Evolutionary conservation across 2,329 filamentous ascomycete species (phyloP).

Genomic region (Didymella pinodella): DNA sequence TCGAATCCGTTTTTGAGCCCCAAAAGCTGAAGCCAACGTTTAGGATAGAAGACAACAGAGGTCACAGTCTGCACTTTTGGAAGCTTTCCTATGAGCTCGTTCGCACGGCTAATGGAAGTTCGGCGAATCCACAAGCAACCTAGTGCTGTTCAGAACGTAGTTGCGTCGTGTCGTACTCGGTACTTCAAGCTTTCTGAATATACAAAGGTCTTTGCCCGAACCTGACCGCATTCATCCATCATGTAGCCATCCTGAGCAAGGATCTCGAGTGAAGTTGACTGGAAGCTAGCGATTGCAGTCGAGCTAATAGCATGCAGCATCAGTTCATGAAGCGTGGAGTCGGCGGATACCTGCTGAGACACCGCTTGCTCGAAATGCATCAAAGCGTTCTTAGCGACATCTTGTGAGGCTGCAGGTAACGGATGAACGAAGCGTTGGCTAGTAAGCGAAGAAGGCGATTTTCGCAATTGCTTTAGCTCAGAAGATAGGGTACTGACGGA

Average conservation of each 20-base stretch:
- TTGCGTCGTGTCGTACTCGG: conserved; percentile 9
- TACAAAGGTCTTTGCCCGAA: conserved; percentile 22
- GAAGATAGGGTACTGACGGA: neutral
- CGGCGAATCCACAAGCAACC: conserved; percentile 21
- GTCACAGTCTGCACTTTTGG: conserved; percentile 11
- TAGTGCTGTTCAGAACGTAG: conserved; percentile 13
- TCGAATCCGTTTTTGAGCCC: conserved; percentile 20
- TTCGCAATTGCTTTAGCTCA: neutral
- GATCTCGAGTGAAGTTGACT: conserved; percentile 24
- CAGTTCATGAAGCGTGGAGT: conserved; percentile 14
- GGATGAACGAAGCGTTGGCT: neutral
- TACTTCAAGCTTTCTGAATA: conserved; percentile 16
- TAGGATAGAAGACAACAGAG: conserved; percentile 18
- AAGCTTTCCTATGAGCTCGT: neutral
- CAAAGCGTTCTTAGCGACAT: neutral
- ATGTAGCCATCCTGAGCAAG: conserved; percentile 25
- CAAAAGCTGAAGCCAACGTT: conserved; percentile 14
- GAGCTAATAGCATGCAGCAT: conserved; percentile 22
- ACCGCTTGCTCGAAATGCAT: neutral
- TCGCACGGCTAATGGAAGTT: conserved; percentile 4
- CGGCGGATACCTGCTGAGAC: neutral
- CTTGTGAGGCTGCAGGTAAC: neutral
- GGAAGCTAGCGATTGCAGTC: conserved; percentile 19
- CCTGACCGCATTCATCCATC: conserved; percentile 23
- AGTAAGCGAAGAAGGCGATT: neutral